Evolutionary conservation across 2,329 filamentous ascomycete genomes (phyloP), one percentile per base, ranked within the genome.

Genomic region (Cadophora malorum): DNA sequence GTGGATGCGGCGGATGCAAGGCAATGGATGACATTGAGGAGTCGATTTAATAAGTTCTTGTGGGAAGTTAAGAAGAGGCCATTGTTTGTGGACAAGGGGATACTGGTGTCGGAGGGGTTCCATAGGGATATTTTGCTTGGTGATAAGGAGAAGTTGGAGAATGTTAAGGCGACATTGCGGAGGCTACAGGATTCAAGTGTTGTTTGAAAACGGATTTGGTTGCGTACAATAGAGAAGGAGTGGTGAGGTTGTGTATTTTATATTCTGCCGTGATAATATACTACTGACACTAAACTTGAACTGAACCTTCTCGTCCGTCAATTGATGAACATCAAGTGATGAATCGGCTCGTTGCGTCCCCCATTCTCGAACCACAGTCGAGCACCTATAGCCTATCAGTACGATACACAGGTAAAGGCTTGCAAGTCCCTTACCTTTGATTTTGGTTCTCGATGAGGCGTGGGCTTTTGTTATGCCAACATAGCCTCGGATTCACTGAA

Each of bases 21-120:
- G 4, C n/a, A 9, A 9, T 59, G 56, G 56, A 45, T 7, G 2
- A 14, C 3, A 2, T 5, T 25, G 4, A 59, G 19, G 12, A 12
- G 9, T 4, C 35, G 33, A 4, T 59, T 25, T 12, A 16, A 59
- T 28, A 28, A 25, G 35, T 59, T 41, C 21, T 25, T 59, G 56
- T 7, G 21, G 38, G 56, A 59, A 25, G 21, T 59, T 10, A 59
- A n/a, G n/a, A 45, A 45, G 56, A 45, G 56, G 16, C 56, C 56
- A 1, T 16, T 45, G 10, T 45, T 59, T 45, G 21, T 28, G n/a
- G n/a, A 45, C 16, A 35, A 21, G 21, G 21, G n/a, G 2, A 4
- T 16, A 1, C 4, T 25, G 35, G 35, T 41, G 8, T 25, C 35
- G 8, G 56, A 45, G 35, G 56, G 56, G 21, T 59, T 59, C 28